phyloP scores from a whole-genome alignment of 345 rosid species.

The Citrus trifoliata region DNA sequence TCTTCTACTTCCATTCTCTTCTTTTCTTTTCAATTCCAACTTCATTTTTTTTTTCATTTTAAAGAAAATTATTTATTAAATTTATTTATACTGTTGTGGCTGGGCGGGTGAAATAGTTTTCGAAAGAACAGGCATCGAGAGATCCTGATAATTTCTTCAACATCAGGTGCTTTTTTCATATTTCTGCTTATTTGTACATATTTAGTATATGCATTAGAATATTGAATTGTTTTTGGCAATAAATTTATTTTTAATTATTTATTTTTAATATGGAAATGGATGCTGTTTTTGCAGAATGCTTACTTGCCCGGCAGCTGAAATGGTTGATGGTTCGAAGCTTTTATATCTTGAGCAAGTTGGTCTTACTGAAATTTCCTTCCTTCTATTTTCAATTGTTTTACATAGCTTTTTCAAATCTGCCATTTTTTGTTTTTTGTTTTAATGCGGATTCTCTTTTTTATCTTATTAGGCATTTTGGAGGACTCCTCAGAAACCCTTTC shows the following conservation, averaged over 20 bases:
- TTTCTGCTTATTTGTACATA: neutral
- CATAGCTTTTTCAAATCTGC: neutral
- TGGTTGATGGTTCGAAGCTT: conserved; percentile 86
- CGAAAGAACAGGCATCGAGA: conserved; percentile 84
- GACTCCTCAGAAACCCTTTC: conserved; percentile 88
- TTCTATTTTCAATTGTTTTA: neutral
- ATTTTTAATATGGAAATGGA: neutral
- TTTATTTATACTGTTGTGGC: neutral
- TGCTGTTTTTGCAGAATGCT: conserved; percentile 50
- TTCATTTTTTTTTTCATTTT: neutral
- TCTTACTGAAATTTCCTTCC: conserved; percentile 1
- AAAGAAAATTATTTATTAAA: neutral
- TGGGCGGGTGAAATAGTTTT: conserved; percentile 40
- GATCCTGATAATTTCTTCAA: conserved; percentile 91
- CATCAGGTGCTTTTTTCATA: conserved; percentile 49
- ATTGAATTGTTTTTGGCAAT: neutral
- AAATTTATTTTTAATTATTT: neutral
- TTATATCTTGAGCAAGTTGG: conserved; percentile 74
- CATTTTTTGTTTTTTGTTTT: neutral
- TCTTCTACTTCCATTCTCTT: neutral
- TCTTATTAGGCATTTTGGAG: conserved; percentile 75
- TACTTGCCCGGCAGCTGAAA: conserved; percentile 82
- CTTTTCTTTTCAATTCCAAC: neutral
- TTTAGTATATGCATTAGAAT: neutral
- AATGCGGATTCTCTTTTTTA: neutral